Base-by-base conservation (phyloP, 768 basidiomycete species). In the Amyloporia xantha region DNA sequence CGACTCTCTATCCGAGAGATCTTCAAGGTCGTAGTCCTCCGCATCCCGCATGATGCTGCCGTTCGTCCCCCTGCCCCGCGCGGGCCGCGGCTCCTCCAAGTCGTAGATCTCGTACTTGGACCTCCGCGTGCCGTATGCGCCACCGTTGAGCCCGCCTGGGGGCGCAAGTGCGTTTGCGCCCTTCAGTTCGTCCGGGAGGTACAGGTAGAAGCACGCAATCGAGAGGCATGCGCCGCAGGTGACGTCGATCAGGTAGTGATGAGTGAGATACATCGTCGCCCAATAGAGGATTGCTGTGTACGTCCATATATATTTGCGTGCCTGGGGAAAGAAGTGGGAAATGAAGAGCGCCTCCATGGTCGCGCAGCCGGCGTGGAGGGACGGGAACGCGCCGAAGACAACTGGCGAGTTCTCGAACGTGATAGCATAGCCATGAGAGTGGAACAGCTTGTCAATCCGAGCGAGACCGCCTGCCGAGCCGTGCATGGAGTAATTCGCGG, bases 191-290 rank as follows among this genome's bases (percentile, higher is more conserved):
- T 86, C 82, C 0, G 93, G 91, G 60, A 97, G 81, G 68, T 84
- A 84, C 54, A 88, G 60, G 71, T 91, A 97, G 75, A 97, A 98
- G 60, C 79, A 84, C 17, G 78, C 76, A 30, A 86, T 84, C 41
- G 94, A 86, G 54, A 99, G 78, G 62, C 93, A 95, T 0, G 87
- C 90, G 12, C 96, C 96, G 9, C 84, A 89, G 42, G 92, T 90
- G 62, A 97, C 90, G 62, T 99, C 96, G 69, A 99, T 93, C 62
- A 99, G 86, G 73, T 98, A 98, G 71, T 98, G 95, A 67, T 96
- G 92, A 3, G 90, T 91, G 59, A 95, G 85, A 72, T 95, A 97
- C 95, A 98, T 98, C 20, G 95, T 97, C 9, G 90, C 84, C 96
- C 96, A 99, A 66, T 95, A 98, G 3, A 99, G 78, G 15, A 90